Evolutionary conservation across 1,284 basidiomycete genomes (phyloP).

Genomic region (Ceratobasidium papillatum): DNA sequence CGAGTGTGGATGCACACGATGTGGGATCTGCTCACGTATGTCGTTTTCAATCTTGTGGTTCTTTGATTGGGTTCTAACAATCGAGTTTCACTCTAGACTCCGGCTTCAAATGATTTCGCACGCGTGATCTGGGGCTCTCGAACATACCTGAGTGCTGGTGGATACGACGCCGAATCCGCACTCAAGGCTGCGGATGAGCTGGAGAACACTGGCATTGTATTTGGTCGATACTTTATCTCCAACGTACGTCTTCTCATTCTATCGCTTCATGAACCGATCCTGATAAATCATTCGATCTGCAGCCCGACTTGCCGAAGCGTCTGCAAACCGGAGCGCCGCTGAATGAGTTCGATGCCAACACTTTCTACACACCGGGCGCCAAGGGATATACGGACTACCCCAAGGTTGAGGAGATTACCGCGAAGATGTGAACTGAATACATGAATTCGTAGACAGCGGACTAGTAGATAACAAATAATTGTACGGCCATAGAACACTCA

Average conservation of each 20-base stretch:
- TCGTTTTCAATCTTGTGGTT: conserved; percentile 45
- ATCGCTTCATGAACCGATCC: neutral
- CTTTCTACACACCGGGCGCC: conserved; percentile 48
- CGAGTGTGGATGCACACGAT: conserved; percentile 47
- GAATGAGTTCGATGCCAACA: conserved; percentile 51
- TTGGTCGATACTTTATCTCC: conserved; percentile 56
- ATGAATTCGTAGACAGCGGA: too few species aligned
- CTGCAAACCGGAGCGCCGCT: conserved; percentile 50
- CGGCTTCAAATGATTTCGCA: conserved; percentile 12
- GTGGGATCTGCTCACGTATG: conserved; percentile 54
- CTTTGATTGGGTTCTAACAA: conserved; percentile 44
- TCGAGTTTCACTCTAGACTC: conserved; percentile 41
- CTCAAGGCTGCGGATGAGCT: conserved; percentile 48
- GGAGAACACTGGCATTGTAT: conserved; percentile 52
- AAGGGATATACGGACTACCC: conserved; percentile 48
- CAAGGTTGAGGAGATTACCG: conserved; percentile 26
- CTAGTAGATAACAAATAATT: too few species aligned
- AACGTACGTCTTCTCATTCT: conserved; percentile 46
- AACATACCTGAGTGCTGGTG: conserved; percentile 51
- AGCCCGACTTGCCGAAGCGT: conserved; percentile 55
- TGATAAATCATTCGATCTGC: conserved; percentile 38
- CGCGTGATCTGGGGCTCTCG: conserved; percentile 29
- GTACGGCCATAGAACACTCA: too few species aligned
- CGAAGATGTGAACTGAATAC: neutral
- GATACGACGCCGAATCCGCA: conserved; percentile 50